These are phyloP conservation scores for Candida boleticola DNA, from an alignment of 805 yeast genomes.

Conservation along the genomic window DNA sequence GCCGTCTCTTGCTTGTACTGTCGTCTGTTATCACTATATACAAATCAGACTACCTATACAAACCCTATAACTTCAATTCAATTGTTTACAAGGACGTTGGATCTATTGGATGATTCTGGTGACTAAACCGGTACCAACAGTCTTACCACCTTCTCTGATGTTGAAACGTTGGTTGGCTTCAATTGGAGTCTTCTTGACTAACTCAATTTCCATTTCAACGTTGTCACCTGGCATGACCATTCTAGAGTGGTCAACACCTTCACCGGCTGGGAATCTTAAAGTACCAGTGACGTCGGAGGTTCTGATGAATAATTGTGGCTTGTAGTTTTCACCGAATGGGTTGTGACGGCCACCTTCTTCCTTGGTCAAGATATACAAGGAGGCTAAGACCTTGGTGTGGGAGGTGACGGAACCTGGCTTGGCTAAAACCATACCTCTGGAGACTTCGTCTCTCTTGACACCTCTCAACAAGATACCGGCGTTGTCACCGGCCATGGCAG, in stretches of 20 bases:
- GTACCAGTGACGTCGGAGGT: constrained; percentile 94
- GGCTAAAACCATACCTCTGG: constrained; percentile 96
- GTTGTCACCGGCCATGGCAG: constrained; percentile 98
- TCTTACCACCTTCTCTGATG: constrained; percentile 99
- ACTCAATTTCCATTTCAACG: constrained; percentile 89
- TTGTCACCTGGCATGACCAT: constrained; percentile 99
- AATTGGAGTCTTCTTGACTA: constrained; percentile 87
- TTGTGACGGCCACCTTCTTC: constrained; percentile 99
- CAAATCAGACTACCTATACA: constrained; percentile 1
- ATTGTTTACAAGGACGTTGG: background rate
- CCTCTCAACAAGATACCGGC: constrained; percentile 98
- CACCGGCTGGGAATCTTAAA: constrained; percentile 79
- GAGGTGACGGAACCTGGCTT: constrained; percentile 91
- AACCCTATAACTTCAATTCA: background rate
- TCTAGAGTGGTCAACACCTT: constrained; percentile 75
- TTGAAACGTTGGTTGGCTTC: constrained; percentile 98
- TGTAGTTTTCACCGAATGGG: constrained; percentile 94
- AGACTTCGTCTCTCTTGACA: constrained; percentile 93
- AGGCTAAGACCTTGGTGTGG: constrained; percentile 90
- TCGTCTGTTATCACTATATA: constrained; percentile 8
- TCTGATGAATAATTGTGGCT: constrained; percentile 96
- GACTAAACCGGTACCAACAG: constrained; percentile 98
- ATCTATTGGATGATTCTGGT: constrained; percentile 84
- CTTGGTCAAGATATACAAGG: constrained; percentile 86
- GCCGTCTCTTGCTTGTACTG: too few relatives aligned